phyloP scores from a whole-genome alignment of 208 protist species.

The Eutreptiella sp. region DNA sequence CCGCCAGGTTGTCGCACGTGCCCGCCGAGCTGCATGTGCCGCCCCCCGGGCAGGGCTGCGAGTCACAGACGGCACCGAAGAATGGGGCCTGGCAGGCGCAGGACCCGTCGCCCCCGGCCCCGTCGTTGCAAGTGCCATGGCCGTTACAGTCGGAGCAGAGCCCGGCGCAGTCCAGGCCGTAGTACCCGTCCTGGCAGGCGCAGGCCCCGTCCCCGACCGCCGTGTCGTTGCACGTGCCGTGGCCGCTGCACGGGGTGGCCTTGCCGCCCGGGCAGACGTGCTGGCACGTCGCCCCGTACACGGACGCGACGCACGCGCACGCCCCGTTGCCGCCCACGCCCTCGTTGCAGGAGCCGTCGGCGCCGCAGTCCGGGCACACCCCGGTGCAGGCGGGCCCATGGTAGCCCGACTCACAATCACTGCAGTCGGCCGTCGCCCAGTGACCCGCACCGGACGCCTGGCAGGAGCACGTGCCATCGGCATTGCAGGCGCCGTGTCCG shows the following conservation, averaged over 20 bases:
- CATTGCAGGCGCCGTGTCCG: constrained; percentile 13
- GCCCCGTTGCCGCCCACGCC: not conserved
- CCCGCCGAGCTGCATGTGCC: not conserved
- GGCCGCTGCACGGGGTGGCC: not conserved
- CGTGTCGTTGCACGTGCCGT: not conserved
- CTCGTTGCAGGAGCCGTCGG: not conserved
- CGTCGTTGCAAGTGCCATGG: constrained; percentile 15
- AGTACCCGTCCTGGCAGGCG: not conserved
- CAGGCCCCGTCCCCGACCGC: not conserved
- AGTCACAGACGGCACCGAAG: constrained; percentile 8
- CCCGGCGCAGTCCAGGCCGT: not conserved
- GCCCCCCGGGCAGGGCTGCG: not conserved
- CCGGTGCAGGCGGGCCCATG: not conserved
- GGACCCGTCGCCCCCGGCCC: not conserved
- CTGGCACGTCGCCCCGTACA: not conserved
- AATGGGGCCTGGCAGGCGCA: not conserved
- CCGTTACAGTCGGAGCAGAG: constrained; percentile 3
- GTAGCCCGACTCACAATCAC: not conserved
- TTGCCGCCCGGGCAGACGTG: not conserved
- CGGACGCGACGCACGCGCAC: not conserved
- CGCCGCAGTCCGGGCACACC: not conserved
- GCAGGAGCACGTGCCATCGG: not conserved
- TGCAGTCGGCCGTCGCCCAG: constrained; percentile 5
- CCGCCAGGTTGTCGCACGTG: constrained; percentile 6
- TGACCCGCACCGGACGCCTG: constrained; percentile 1